Evolutionary conservation across 306 rosid genomes (phyloP), one percentile per base, ranked within the genome.

Genomic region (Cicer chorassanicum): DNA sequence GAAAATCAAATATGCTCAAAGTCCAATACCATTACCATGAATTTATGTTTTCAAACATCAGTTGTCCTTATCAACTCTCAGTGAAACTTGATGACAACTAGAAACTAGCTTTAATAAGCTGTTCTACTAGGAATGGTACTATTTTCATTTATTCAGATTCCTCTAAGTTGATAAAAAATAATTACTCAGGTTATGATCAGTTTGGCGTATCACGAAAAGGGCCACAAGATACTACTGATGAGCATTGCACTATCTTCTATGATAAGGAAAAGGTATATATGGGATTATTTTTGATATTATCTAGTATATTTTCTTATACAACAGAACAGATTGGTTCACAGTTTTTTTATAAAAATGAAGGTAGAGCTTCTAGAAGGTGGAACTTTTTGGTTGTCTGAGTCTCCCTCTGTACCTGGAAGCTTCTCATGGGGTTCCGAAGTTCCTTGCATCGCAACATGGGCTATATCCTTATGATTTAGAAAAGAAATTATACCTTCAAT

Each of bases 351-450:
- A 53, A 54, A 55, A 81, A 81, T 87, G 80, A 74, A 95, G 99
- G 99, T 90, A 51, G 97, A 92, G 86, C 84, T 87, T 77, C 76
- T 92, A 43, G 99, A 95, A 89, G 99, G 99, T 45, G 99, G 99
- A 84, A 95, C 99, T 5, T 95, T 95, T 86, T 95, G 99, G 99
- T 72, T 95, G 83, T 92, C 99, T 0, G 99, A 95, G 56, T 92
- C 98, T 36, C 99, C 99, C 44, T 95, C 99, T 55, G 98, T 95
- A 50, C 98, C 96, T 8, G 99, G 96, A 88, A 95, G 98, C 91
- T 88, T 89, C 75, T 92, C 98, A 54, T 95, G 99, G 99, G 97
- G 98, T 76, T 85, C 99, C 11, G 80, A 80, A 73, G 96, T 84
- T 80, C 99, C 99, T 7, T 91, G 93, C 81, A 86, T 88, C 7